A percentile compares a stretch with the other conserved stretches of the same genome.
Evolutionary conservation across 805 yeast genomes (phyloP).

Genomic region (Danielozyma ontarioensis): DNA sequence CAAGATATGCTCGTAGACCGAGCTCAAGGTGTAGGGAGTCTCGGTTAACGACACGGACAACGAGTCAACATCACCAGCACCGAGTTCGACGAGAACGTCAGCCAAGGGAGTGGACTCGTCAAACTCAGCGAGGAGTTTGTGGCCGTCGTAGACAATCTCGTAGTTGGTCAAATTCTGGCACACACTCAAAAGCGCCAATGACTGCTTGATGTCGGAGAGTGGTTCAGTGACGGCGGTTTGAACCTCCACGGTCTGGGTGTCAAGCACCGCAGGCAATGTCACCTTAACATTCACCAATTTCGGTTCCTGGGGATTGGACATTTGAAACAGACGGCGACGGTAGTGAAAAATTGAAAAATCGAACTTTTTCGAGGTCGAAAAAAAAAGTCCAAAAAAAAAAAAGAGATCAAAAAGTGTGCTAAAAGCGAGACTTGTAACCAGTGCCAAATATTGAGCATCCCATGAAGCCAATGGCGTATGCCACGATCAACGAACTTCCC

Average conservation of each 20-base stretch:
- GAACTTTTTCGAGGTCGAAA: not conserved
- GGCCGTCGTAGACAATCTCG: slow-evolving; percentile 35
- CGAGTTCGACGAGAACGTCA: slow-evolving; percentile 15
- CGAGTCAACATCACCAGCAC: slow-evolving; percentile 16
- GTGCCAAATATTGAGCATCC: too few species aligned
- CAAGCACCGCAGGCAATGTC: slow-evolving; percentile 12
- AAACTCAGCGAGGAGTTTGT: slow-evolving; percentile 20
- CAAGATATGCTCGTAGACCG: slow-evolving; percentile 57
- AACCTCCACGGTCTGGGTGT: slow-evolving; percentile 19
- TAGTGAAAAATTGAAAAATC: not conserved
- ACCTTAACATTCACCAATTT: slow-evolving; percentile 17
- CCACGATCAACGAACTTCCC: slow-evolving; percentile 37
- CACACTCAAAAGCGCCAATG: slow-evolving; percentile 51
- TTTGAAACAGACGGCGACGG: not conserved
- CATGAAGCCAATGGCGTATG: not conserved
- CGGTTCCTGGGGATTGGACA: slow-evolving; percentile 13
- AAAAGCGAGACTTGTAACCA: too few species aligned
- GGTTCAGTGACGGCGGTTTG: slow-evolving; percentile 39
- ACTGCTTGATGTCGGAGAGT: slow-evolving; percentile 52
- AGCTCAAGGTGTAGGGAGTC: slow-evolving; percentile 54
- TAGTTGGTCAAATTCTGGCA: slow-evolving; percentile 61
- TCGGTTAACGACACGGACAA: slow-evolving; percentile 44
- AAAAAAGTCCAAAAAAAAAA: too few species aligned
- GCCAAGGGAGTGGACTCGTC: slow-evolving; percentile 25
- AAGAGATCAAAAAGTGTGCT: too few species aligned